These are phyloP conservation scores for Fusarium oligoseptatum DNA, from an alignment of 2,329 filamentous ascomycete species.

Conservation along the genomic window DNA sequence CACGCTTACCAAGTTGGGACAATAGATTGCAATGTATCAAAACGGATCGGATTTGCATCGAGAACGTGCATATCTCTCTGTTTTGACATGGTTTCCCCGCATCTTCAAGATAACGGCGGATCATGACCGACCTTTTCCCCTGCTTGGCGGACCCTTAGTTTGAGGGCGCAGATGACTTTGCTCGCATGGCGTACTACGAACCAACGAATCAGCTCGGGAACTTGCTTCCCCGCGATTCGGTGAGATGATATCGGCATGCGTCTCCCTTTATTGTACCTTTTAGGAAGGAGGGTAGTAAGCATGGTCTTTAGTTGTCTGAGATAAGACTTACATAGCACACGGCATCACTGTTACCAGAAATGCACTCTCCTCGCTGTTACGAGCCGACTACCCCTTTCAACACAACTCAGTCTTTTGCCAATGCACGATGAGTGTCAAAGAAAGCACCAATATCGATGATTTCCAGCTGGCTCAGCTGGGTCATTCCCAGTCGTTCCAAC, in stretches of 20 bases:
- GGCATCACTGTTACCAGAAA: background rate
- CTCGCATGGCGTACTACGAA: background rate
- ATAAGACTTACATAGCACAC: background rate
- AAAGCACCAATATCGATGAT: constrained; percentile 31
- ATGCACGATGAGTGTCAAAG: constrained; percentile 18
- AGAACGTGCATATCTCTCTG: background rate
- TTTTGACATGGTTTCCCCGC: constrained; percentile 15
- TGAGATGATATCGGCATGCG: background rate
- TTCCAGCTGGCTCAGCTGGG: constrained; percentile 36
- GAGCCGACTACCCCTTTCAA: too few relatives aligned
- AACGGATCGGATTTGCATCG: background rate
- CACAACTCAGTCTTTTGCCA: background rate
- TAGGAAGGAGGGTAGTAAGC: background rate
- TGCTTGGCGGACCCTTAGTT: background rate
- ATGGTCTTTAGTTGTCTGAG: background rate
- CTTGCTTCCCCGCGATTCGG: background rate
- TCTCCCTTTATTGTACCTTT: background rate
- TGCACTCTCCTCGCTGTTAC: background rate
- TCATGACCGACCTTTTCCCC: background rate
- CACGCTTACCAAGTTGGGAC: constrained; percentile 21
- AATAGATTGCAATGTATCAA: constrained; percentile 17
- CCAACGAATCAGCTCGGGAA: background rate
- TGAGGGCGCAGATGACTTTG: background rate
- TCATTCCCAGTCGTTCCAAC: constrained; percentile 37
- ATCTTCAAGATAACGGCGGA: background rate